phyloP scores from a whole-genome alignment of 495 filamentous ascomycete genomes.

The Letharia lupina region DNA sequence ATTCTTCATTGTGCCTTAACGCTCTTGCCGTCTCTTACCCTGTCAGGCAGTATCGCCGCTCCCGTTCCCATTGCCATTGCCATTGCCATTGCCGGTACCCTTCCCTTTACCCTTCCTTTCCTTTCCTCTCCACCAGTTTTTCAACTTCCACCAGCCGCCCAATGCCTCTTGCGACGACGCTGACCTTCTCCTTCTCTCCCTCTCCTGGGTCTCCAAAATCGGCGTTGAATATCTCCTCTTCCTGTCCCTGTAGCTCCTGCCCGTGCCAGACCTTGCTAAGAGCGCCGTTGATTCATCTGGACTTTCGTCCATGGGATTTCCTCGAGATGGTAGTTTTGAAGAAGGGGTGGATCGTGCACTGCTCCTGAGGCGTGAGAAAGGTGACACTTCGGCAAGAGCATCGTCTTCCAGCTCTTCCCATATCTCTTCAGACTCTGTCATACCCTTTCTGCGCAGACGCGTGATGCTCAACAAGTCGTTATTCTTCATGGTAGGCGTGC shows the following conservation, averaged over 20 bases:
- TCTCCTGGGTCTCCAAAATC: conserved; percentile 9
- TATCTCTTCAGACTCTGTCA: conserved; percentile 52
- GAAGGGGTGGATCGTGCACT: conserved; percentile 19
- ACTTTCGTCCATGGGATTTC: conserved; percentile 16
- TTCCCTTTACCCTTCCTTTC: conserved; percentile 12
- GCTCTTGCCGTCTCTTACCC: background rate
- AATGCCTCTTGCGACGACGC: conserved; percentile 24
- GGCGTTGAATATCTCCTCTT: conserved; percentile 21
- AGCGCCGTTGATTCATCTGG: conserved; percentile 19
- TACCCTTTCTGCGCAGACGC: conserved; percentile 18
- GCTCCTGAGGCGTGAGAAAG: conserved; percentile 22
- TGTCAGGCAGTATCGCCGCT: conserved; percentile 18
- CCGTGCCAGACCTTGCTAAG: conserved; percentile 15
- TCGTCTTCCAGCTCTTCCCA: conserved; percentile 60
- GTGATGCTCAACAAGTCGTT: conserved; percentile 13
- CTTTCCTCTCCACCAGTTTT: conserved; percentile 30
- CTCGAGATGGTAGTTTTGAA: conserved; percentile 10
- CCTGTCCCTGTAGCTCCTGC: conserved; percentile 25
- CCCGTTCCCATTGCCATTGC: conserved; percentile 1
- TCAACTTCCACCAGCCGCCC: conserved; percentile 35
- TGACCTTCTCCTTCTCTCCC: conserved; percentile 11
- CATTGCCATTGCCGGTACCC: background rate
- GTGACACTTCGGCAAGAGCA: conserved; percentile 28
- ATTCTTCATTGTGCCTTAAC: background rate
- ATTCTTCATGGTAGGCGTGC: conserved; percentile 17